Evolutionary conservation across 805 yeast genomes (phyloP).

Genomic region (Yarrowia sp.): DNA sequence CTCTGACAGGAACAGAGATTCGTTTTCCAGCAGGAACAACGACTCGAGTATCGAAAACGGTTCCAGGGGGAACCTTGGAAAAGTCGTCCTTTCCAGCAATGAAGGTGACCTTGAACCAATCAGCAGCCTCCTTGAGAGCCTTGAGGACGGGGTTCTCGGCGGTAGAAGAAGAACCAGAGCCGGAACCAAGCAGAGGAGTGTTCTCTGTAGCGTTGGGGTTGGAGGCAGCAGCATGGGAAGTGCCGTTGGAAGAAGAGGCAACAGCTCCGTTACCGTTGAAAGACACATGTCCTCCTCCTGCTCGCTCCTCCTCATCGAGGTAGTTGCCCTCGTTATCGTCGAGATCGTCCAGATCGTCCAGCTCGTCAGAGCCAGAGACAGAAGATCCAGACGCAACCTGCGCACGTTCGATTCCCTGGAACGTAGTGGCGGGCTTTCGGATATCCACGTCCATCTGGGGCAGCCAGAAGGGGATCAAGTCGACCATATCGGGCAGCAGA

Average conservation of each 20-base stretch:
- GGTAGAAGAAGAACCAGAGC: neutral
- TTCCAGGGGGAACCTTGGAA: constrained; percentile 61
- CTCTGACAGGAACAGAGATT: constrained; percentile 90
- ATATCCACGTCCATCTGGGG: constrained; percentile 97
- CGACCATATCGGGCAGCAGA: constrained; percentile 78
- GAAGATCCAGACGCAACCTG: constrained; percentile 31
- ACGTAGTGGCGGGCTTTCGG: constrained; percentile 73
- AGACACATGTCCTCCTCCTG: constrained; percentile 28
- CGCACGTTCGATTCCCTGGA: constrained; percentile 62
- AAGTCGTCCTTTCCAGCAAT: constrained; percentile 48
- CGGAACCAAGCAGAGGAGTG: constrained; percentile 31
- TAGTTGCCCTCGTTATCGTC: constrained; percentile 32
- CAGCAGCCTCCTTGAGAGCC: constrained; percentile 15
- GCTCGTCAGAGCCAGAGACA: constrained; percentile 38
- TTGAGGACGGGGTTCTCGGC: constrained; percentile 24
- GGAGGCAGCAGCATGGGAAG: constrained; percentile 21
- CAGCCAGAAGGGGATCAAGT: constrained; percentile 91
- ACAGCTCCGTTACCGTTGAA: constrained; percentile 11
- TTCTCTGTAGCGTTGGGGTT: constrained; percentile 30
- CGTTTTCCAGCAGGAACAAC: constrained; percentile 84
- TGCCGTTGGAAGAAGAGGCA: neutral
- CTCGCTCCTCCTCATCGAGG: constrained; percentile 35
- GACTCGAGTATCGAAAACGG: constrained; percentile 56
- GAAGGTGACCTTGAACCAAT: constrained; percentile 34
- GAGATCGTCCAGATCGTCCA: constrained; percentile 42